phyloP scores from a whole-genome alignment of 169 alveolate genomes.

The Plasmodium berghei region DNA sequence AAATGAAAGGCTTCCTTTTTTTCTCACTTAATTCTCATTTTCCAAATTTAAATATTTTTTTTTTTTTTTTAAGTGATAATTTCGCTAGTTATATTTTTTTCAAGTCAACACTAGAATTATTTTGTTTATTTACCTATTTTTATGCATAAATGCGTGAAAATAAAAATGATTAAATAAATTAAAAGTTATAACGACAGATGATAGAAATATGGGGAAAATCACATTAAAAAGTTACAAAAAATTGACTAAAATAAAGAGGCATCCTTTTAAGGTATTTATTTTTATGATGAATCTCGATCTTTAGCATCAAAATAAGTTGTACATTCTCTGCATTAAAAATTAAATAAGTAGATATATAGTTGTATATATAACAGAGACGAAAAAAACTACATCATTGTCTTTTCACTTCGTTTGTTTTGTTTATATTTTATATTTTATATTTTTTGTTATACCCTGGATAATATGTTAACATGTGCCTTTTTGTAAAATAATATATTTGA shows the following conservation, averaged over 20 bases:
- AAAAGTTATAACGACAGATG: no score
- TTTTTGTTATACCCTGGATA: slow-evolving; percentile 56
- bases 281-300: neutral
- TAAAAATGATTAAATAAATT: no score
- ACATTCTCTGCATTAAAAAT: slow-evolving; percentile 21
- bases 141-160: no score
- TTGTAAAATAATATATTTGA: slow-evolving; percentile 51
- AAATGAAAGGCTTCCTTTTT: neutral
- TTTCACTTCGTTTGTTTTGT: neutral
- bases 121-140: no score
- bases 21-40: neutral
- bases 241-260: no score
- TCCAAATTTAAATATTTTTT: neutral
- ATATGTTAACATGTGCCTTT: slow-evolving; percentile 53
- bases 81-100: no score
- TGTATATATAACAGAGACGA: neutral
- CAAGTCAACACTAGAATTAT: no score
- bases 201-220: no score
- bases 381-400: neutral
- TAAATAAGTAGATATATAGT: neutral
- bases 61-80: no score
- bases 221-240: no score
- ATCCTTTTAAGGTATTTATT: no score
- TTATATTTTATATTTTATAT: neutral
- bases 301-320: slow-evolving; percentile 27